Conservation (phyloP, 2,329 filamentous ascomycete genomes). For the Shiraia sp. region DNA sequence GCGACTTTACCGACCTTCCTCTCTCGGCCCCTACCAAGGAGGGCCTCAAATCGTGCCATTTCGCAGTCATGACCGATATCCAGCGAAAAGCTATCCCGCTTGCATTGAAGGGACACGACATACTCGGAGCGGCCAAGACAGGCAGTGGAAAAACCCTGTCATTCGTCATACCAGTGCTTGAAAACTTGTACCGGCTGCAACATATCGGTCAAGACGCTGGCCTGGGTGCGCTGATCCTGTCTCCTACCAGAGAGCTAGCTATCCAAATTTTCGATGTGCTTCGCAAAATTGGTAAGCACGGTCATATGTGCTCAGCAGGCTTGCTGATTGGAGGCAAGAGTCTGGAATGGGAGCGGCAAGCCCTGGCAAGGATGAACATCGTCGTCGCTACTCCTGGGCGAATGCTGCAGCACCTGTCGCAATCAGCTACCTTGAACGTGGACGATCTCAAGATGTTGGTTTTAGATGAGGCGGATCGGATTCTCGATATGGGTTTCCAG, state of each 20-base stretch:
- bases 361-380: conserved; percentile 92
- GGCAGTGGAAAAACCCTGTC: conserved; percentile 94
- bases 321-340: conserved; percentile 93
- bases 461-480: conserved; percentile 92
- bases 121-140: conserved; percentile 93
- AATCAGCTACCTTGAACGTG: conserved; percentile 87
- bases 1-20: conserved; percentile 80
- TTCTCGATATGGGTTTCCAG: conserved; percentile 98
- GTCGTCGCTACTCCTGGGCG: conserved; percentile 92
- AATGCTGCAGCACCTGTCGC: conserved; percentile 93
- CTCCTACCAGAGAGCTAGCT: conserved; percentile 90
- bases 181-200: conserved; percentile 85
- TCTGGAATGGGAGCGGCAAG: conserved; percentile 82
- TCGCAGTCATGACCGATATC: conserved; percentile 87
- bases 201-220: conserved; percentile 88
- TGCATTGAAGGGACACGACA: conserved; percentile 82
- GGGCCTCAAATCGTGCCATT: conserved; percentile 85
- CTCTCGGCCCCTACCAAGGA: conserved; percentile 78
- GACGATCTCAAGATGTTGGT: conserved; percentile 92
- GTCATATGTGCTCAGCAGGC: conserved; percentile 87
- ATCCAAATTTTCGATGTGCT: conserved; percentile 97
- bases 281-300: conserved; percentile 81
- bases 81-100: conserved; percentile 87
- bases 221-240: conserved; percentile 87
- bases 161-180: conserved; percentile 87